Evolutionary conservation across 805 yeast genomes (phyloP).

Genomic region (Pichia cabralensis): DNA sequence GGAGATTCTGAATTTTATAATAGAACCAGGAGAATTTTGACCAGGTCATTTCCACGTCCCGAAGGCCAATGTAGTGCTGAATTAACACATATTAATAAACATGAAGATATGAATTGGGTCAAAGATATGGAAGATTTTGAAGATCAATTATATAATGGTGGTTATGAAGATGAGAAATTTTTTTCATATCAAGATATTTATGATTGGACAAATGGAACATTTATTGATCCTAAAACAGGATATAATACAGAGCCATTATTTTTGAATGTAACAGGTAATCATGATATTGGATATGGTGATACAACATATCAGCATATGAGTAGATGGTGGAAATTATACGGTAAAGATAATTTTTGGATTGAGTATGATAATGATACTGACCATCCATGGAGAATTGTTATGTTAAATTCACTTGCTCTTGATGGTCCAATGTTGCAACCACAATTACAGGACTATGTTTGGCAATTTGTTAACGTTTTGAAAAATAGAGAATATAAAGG

Average conservation of each 20-base stretch:
- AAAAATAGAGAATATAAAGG: slow-evolving; percentile 53
- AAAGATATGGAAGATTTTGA: slow-evolving; percentile 29
- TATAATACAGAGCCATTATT: slow-evolving; percentile 48
- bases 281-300: slow-evolving; percentile 96
- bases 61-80: slow-evolving; percentile 38
- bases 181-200: slow-evolving; percentile 52
- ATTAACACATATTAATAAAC: slow-evolving; percentile 36
- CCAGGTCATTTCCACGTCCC: slow-evolving; percentile 58
- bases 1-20: slow-evolving; percentile 74
- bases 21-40: slow-evolving; percentile 65
- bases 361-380: slow-evolving; percentile 54
- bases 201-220: slow-evolving; percentile 43
- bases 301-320: slow-evolving; percentile 86
- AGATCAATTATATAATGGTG: slow-evolving; percentile 23
- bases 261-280: slow-evolving; percentile 86
- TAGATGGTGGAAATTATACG: slow-evolving; percentile 65
- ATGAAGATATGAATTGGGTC: slow-evolving; percentile 49
- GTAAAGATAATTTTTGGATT: slow-evolving; percentile 76
- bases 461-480: slow-evolving; percentile 62
- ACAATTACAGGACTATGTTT: slow-evolving; percentile 54
- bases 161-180: slow-evolving; percentile 18
- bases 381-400: slow-evolving; percentile 84
- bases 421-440: slow-evolving; percentile 88
- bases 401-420: slow-evolving; percentile 67
- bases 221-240: slow-evolving; percentile 12